Conservation (phyloP, 139 green algal genomes). For the Microglena sp. region DNA sequence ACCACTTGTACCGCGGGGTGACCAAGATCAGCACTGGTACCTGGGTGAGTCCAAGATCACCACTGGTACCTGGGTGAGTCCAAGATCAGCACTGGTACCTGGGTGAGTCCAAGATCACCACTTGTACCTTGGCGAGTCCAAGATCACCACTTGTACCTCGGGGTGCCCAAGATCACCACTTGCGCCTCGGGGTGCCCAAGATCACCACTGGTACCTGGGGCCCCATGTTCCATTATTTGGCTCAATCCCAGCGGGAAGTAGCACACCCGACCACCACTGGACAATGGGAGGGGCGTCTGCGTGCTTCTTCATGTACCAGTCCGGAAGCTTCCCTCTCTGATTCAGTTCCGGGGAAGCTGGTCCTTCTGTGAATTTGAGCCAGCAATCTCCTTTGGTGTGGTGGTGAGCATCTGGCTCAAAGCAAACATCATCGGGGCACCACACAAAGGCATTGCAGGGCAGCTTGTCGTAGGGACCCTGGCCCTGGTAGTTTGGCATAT, state of each 20-base stretch:
- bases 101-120: slow-evolving; percentile 5
- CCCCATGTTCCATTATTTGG: slow-evolving; percentile 53
- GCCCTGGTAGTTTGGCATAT: background rate
- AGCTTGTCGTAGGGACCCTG: slow-evolving; percentile 47
- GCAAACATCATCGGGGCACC: slow-evolving; percentile 52
- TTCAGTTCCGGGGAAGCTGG: slow-evolving; percentile 66
- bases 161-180: background rate
- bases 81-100: slow-evolving; percentile 35
- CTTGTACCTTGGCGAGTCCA: background rate
- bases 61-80: background rate
- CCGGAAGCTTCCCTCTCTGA: slow-evolving; percentile 26
- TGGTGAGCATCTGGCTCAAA: slow-evolving; percentile 80
- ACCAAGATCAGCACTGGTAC: too few species aligned
- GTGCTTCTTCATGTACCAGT: slow-evolving; percentile 41
- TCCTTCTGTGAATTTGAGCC: slow-evolving; percentile 80
- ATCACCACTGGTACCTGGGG: slow-evolving; percentile 43
- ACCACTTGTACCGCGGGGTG: slow-evolving; percentile 46
- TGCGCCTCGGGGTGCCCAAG: too few species aligned
- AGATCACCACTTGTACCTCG: slow-evolving; percentile 23
- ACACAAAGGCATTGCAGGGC: slow-evolving; percentile 80
- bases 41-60: background rate
- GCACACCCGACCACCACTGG: too few species aligned
- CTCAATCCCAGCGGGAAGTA: slow-evolving; percentile 45
- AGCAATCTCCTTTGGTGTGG: slow-evolving; percentile 74
- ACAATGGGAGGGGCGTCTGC: too few species aligned